phyloP scores from a whole-genome alignment of 805 yeast species.

The Candida manassasensis region DNA sequence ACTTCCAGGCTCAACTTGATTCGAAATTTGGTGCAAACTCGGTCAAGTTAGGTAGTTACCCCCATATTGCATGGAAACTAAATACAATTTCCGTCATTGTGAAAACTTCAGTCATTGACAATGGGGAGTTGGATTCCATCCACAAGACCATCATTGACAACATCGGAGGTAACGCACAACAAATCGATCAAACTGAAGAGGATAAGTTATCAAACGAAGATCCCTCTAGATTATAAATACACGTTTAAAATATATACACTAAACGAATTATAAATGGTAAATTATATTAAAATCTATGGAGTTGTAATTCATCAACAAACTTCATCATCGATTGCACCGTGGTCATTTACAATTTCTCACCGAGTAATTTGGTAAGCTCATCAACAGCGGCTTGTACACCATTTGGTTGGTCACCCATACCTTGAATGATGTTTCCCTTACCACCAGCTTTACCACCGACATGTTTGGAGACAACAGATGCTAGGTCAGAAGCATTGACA shows the following conservation, averaged over 20 bases:
- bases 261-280: too few species aligned
- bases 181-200: constrained; percentile 58
- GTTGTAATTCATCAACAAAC: too few species aligned
- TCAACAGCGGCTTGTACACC: constrained; percentile 71
- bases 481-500: constrained; percentile 71
- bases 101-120: constrained; percentile 29
- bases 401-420: constrained; percentile 82
- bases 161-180: constrained; percentile 49
- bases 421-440: constrained; percentile 93
- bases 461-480: constrained; percentile 59
- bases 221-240: constrained; percentile 9
- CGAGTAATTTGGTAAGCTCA: constrained; percentile 58
- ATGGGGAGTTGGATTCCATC: constrained; percentile 33
- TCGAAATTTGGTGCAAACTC: constrained; percentile 21
- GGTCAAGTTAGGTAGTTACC: constrained; percentile 80
- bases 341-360: constrained; percentile 45
- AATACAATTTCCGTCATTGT: constrained; percentile 78
- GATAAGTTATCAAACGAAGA: constrained; percentile 32
- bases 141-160: constrained; percentile 43
- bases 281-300: too few species aligned
- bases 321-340: too few species aligned
- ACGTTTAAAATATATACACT: too few species aligned
- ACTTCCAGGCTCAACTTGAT: constrained; percentile 43
- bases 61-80: constrained; percentile 60
- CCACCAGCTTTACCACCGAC: constrained; percentile 99